Evolutionary conservation across 768 basidiomycete genomes (phyloP).

Genomic region (Leccinum rimulosum): DNA sequence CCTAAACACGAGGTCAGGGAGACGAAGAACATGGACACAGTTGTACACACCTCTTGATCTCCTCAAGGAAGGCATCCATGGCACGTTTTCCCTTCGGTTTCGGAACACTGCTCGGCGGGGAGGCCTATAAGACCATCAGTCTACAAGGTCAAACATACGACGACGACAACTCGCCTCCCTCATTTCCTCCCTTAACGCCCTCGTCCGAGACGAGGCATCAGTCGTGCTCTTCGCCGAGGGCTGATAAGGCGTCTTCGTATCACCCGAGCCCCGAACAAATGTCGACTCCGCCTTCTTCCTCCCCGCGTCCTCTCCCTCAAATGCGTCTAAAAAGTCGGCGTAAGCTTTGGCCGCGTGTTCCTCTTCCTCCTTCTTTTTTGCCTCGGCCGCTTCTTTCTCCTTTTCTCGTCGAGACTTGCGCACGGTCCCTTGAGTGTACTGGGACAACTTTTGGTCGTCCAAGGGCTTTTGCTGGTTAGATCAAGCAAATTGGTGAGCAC

Average conservation of each 20-base stretch:
- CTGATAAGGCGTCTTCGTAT: slow-evolving; percentile 37
- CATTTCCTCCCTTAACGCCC: slow-evolving; percentile 32
- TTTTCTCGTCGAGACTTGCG: slow-evolving; percentile 90
- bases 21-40: neutral
- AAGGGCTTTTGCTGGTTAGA: slow-evolving; percentile 76
- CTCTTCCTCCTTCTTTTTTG: slow-evolving; percentile 83
- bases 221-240: slow-evolving; percentile 35
- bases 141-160: neutral
- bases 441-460: slow-evolving; percentile 81
- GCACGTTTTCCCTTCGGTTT: slow-evolving; percentile 92
- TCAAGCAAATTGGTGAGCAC: slow-evolving; percentile 59
- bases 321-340: slow-evolving; percentile 81
- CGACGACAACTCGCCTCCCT: slow-evolving; percentile 30
- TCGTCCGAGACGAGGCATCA: slow-evolving; percentile 32
- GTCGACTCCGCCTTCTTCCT: slow-evolving; percentile 51
- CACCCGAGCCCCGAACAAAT: slow-evolving; percentile 61
- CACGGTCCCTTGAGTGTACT: slow-evolving; percentile 81
- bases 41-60: slow-evolving; percentile 78
- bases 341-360: slow-evolving; percentile 75
- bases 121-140: slow-evolving; percentile 38
- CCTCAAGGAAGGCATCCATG: slow-evolving; percentile 95
- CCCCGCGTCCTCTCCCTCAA: slow-evolving; percentile 65
- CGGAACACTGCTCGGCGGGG: slow-evolving; percentile 53
- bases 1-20: slow-evolving; percentile 42
- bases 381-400: slow-evolving; percentile 90